phyloP scores from a whole-genome alignment of 371 early-diverging fungal species.

The Coemansia sp. region DNA sequence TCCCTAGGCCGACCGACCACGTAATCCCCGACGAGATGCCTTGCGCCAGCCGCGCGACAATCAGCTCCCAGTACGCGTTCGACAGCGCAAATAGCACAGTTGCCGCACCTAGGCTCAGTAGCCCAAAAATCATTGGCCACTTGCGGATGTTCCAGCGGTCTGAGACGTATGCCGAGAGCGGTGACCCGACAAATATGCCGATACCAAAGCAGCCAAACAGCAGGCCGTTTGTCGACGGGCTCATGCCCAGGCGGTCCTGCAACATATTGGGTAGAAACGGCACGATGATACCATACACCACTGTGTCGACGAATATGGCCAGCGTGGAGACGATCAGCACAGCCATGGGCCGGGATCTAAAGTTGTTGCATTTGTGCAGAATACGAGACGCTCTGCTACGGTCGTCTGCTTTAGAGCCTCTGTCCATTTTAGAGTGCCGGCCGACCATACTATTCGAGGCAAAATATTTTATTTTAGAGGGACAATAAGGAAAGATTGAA shows the following conservation, averaged over 20 bases:
- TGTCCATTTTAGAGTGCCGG: background rate
- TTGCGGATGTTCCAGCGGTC: slow-evolving; percentile 72
- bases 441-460: too few species aligned
- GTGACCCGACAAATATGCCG: slow-evolving; percentile 76
- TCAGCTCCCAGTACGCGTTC: slow-evolving; percentile 65
- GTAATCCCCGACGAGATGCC: too few species aligned
- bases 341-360: slow-evolving; percentile 37
- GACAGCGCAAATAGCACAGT: slow-evolving; percentile 71
- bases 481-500: too few species aligned
- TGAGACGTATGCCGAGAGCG: slow-evolving; percentile 74
- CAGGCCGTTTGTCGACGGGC: slow-evolving; percentile 66
- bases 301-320: slow-evolving; percentile 61
- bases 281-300: slow-evolving; percentile 78
- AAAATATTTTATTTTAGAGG: too few species aligned
- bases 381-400: slow-evolving; percentile 23
- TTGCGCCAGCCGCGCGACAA: slow-evolving; percentile 74
- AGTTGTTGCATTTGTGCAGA: slow-evolving; percentile 35
- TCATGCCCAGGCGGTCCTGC: slow-evolving; percentile 64
- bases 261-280: slow-evolving; percentile 81
- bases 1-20: too few species aligned
- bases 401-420: slow-evolving; percentile 21
- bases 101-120: slow-evolving; percentile 64
- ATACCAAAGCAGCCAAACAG: slow-evolving; percentile 82
- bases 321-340: slow-evolving; percentile 38
- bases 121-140: slow-evolving; percentile 76